phyloP scores from a whole-genome alignment of 2,329 filamentous ascomycete species.

The Fonsecaea monophora region DNA sequence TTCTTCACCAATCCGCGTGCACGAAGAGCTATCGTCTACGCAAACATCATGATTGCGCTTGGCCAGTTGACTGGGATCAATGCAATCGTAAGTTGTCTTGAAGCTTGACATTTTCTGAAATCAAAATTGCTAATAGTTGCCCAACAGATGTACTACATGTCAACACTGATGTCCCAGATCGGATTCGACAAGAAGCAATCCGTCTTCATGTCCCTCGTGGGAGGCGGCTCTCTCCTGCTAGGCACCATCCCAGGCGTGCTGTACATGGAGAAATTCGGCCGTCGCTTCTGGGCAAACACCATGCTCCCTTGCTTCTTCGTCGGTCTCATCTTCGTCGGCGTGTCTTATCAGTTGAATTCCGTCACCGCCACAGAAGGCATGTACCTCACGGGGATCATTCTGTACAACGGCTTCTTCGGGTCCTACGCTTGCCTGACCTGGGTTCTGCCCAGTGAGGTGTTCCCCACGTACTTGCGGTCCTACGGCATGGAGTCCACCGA shows the following conservation, averaged over 20 bases:
- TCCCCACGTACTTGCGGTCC: constrained; percentile 73
- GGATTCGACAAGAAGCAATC: constrained; percentile 68
- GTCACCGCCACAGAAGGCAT: constrained; percentile 61
- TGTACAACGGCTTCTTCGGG: constrained; percentile 74
- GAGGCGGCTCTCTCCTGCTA: constrained; percentile 70
- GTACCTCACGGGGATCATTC: constrained; percentile 71
- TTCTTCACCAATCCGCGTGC: constrained; percentile 73
- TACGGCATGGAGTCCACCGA: constrained; percentile 77
- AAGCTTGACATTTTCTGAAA: background rate
- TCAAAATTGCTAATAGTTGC: constrained; percentile 49
- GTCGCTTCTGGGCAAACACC: constrained; percentile 75
- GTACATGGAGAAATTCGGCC: constrained; percentile 74
- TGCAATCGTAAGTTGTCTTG: constrained; percentile 20
- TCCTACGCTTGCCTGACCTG: constrained; percentile 70
- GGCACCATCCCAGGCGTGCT: constrained; percentile 73
- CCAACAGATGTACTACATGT: constrained; percentile 76
- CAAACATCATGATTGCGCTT: constrained; percentile 72
- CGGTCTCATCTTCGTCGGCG: constrained; percentile 70
- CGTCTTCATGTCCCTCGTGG: constrained; percentile 78
- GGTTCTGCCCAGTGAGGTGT: constrained; percentile 72
- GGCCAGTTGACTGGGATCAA: constrained; percentile 72
- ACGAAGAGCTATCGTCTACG: constrained; percentile 70
- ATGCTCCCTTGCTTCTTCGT: constrained; percentile 77
- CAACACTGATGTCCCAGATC: constrained; percentile 69
- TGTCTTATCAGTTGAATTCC: constrained; percentile 66